These are phyloP conservation scores for Microcyclospora pomicola DNA, from an alignment of 2,329 filamentous ascomycete genomes.

Conservation along the genomic window DNA sequence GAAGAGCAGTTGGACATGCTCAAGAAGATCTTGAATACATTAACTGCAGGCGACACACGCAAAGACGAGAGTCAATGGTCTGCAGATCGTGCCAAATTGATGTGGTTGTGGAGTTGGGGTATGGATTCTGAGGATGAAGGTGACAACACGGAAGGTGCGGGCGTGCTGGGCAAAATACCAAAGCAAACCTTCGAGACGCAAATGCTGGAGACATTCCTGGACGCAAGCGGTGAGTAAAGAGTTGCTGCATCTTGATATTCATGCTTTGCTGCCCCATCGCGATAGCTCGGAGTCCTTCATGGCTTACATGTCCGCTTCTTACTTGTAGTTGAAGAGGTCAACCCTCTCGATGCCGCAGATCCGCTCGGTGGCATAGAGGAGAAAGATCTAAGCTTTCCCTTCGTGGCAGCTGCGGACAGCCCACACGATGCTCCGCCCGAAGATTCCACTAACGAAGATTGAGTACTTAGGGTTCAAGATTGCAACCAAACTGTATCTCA, in stretches of 20 bases:
- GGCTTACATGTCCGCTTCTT: constrained; percentile 1
- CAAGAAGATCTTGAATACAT: constrained; percentile 42
- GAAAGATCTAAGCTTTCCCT: constrained; percentile 11
- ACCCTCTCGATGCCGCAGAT: constrained; percentile 12
- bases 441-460: constrained; percentile 9
- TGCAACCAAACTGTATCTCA: constrained; percentile 42
- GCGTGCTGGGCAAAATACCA: constrained; percentile 45
- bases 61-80: constrained; percentile 51
- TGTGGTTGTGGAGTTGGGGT: constrained; percentile 66
- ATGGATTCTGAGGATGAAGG: constrained; percentile 30
- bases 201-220: constrained; percentile 53
- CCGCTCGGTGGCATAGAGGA: constrained; percentile 8
- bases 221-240: constrained; percentile 18
- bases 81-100: constrained; percentile 46
- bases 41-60: constrained; percentile 32
- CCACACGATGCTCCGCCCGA: constrained; percentile 1
- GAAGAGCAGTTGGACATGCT: constrained; percentile 51
- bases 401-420: constrained; percentile 7
- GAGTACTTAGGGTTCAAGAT: constrained; percentile 42
- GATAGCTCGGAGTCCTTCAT: too few species aligned
- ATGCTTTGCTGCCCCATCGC: too few species aligned
- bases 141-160: constrained; percentile 26
- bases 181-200: constrained; percentile 53
- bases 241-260: not conserved
- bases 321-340: constrained; percentile 12